phyloP scores from a whole-genome alignment of 345 rosid genomes.

The Jatropha curcas region DNA sequence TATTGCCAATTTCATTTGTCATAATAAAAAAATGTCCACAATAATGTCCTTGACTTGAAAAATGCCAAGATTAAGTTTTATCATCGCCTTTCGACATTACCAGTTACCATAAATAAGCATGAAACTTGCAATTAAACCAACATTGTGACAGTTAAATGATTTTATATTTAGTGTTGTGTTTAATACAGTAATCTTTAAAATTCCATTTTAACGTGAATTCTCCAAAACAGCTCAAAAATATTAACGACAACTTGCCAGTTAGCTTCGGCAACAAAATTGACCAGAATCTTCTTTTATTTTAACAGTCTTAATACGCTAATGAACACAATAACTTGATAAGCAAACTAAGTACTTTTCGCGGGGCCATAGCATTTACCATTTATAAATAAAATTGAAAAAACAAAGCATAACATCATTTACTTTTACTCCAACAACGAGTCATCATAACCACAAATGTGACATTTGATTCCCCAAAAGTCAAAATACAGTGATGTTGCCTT shows the following conservation, averaged over 20 bases:
- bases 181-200: neutral
- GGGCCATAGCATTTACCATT: neutral
- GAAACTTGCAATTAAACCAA: neutral
- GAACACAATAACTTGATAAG: neutral
- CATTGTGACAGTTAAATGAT: neutral
- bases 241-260: neutral
- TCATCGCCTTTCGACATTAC: neutral
- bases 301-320: neutral
- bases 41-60: conserved; percentile 1
- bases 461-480: neutral
- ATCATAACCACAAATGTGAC: neutral
- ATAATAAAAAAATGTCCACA: neutral
- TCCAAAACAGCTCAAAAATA: neutral
- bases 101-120: neutral
- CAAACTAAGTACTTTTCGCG: too few species aligned
- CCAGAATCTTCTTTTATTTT: neutral
- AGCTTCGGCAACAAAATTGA: neutral
- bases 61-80: neutral
- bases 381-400: neutral
- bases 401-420: too few species aligned
- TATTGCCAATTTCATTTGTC: neutral
- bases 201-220: neutral
- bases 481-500: neutral
- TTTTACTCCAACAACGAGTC: neutral
- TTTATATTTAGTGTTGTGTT: too few species aligned